These are phyloP conservation scores for Tilletia walkeri DNA, from an alignment of 1,284 basidiomycete genomes.

Conservation along the genomic window DNA sequence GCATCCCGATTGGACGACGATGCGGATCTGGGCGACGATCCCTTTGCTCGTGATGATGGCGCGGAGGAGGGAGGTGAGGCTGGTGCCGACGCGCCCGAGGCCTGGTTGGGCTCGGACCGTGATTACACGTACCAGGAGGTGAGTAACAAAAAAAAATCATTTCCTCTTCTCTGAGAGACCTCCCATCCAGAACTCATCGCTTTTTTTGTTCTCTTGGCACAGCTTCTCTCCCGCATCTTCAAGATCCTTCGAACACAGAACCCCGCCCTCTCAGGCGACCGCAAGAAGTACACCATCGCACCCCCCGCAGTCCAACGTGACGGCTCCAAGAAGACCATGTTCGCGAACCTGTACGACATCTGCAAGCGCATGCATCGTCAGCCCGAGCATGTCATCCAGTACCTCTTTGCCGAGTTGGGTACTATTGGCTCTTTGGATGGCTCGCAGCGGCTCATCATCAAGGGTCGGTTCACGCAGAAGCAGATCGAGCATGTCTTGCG, in stretches of 20 bases:
- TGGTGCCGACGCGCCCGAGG: constrained; percentile 41
- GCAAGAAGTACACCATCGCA: constrained; percentile 93
- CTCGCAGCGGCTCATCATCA: constrained; percentile 87
- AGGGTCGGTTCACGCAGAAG: constrained; percentile 96
- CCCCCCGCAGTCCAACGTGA: constrained; percentile 93
- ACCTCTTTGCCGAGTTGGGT: constrained; percentile 96
- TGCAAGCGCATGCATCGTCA: constrained; percentile 98
- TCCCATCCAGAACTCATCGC: not conserved
- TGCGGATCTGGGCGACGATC: constrained; percentile 41
- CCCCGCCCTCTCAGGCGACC: constrained; percentile 71
- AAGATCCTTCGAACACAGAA: constrained; percentile 87
- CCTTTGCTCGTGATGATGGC: constrained; percentile 38
- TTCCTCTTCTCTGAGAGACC: not conserved
- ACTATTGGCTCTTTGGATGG: constrained; percentile 95
- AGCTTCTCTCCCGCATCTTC: constrained; percentile 94
- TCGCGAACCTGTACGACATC: constrained; percentile 94
- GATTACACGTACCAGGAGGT: constrained; percentile 95
- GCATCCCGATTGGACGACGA: constrained; percentile 63
- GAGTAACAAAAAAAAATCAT: constrained; percentile 29
- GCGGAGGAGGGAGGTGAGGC: constrained; percentile 29
- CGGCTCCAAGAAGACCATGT: constrained; percentile 92
- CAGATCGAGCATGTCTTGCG: constrained; percentile 96
- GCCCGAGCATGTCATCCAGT: constrained; percentile 98
- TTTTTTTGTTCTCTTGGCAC: constrained; percentile 19
- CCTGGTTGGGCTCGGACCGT: constrained; percentile 84